Conservation (phyloP, 768 basidiomycete genomes). For the Tulasnella calospora region DNA sequence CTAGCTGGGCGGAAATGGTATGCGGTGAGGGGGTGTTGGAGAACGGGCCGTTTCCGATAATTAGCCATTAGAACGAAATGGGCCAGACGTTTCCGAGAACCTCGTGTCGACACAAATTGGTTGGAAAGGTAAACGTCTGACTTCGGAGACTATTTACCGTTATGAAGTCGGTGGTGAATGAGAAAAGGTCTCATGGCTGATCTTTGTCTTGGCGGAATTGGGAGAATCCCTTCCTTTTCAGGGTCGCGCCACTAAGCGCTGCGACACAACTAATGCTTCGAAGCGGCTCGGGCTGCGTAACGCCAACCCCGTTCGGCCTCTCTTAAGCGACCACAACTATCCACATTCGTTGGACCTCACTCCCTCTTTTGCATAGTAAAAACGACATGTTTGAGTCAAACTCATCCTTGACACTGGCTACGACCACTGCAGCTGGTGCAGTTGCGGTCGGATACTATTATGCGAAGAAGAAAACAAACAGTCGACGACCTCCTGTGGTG, state of each 20-base stretch:
- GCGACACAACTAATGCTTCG: no score
- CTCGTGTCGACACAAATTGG: no score
- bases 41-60: no score
- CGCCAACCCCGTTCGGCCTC: no score
- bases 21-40: neutral
- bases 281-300: no score
- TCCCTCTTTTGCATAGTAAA: no score
- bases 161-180: no score
- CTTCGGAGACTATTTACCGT: no score
- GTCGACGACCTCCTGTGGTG: slow-evolving; percentile 12
- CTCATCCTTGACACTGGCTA: neutral
- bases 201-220: neutral
- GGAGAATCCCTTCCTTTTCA: neutral
- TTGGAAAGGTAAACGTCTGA: no score
- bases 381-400: neutral
- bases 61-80: neutral
- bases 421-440: neutral
- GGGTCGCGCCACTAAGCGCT: neutral
- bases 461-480: neutral
- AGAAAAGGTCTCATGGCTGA: neutral
- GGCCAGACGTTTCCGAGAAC: no score
- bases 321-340: neutral
- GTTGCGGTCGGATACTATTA: neutral
- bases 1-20: no score
- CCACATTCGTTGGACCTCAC: neutral